Evolutionary conservation across 768 basidiomycete genomes (phyloP).

Genomic region (Jaapia argillacea): DNA sequence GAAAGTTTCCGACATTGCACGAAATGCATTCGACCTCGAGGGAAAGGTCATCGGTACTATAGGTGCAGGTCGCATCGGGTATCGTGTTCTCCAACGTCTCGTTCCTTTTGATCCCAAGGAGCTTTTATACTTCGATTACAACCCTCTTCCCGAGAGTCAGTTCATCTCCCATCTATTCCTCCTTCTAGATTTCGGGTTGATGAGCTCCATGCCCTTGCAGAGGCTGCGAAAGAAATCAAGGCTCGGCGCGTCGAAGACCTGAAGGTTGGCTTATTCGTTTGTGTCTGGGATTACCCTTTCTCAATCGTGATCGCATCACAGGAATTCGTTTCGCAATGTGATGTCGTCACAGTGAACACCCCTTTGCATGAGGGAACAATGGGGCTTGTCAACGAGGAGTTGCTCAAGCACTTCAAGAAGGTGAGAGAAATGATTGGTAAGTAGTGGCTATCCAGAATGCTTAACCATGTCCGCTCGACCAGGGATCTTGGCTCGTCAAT

Average conservation of each 20-base stretch:
- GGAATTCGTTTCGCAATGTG: constrained; percentile 12
- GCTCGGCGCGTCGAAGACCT: constrained; percentile 29
- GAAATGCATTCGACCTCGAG: constrained; percentile 36
- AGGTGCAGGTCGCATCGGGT: constrained; percentile 32
- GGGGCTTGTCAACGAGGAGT: constrained; percentile 30
- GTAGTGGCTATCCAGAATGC: not conserved
- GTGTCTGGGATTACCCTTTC: constrained; percentile 2
- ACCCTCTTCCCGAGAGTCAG: constrained; percentile 15
- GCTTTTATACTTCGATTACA: constrained; percentile 33
- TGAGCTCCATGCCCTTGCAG: constrained; percentile 11
- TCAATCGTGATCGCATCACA: constrained; percentile 15
- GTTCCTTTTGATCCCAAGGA: constrained; percentile 35
- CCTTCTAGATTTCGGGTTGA: not conserved
- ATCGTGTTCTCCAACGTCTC: constrained; percentile 25
- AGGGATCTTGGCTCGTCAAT: constrained; percentile 34
- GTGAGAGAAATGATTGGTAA: constrained; percentile 5
- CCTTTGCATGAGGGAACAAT: constrained; percentile 30
- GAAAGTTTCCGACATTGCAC: constrained; percentile 28
- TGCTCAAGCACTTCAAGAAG: constrained; percentile 31
- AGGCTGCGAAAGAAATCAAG: constrained; percentile 21
- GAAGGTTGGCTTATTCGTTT: constrained; percentile 14
- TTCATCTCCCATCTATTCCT: constrained; percentile 3
- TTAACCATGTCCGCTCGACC: not conserved
- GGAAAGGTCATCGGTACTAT: constrained; percentile 37
- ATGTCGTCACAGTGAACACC: constrained; percentile 26